These are phyloP conservation scores for Isoetes engelmannii DNA, from an alignment of 83 land plant species.

Conservation along the genomic window DNA sequence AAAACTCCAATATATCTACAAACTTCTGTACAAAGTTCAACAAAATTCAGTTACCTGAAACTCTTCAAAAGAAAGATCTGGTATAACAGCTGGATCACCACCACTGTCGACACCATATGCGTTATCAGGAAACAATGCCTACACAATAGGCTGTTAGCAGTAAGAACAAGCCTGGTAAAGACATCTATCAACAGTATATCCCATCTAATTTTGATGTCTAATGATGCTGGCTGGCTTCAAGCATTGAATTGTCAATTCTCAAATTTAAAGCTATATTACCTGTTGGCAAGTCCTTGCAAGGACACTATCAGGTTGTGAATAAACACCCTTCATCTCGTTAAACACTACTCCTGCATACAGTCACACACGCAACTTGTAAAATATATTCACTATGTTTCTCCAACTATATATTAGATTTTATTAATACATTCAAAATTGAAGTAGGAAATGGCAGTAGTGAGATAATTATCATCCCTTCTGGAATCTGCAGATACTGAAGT, in stretches of 20 bases:
- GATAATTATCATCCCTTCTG: too few relatives aligned
- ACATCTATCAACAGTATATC: too few relatives aligned
- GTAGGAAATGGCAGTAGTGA: neutral
- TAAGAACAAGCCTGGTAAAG: too few relatives aligned
- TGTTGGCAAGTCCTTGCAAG: constrained; percentile 72
- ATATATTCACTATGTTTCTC: neutral
- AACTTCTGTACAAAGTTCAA: neutral
- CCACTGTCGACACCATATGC: constrained; percentile 99
- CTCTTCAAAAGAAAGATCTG: constrained; percentile 85
- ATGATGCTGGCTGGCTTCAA: too few relatives aligned
- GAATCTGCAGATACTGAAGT: too few relatives aligned
- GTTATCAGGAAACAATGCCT: constrained; percentile 93
- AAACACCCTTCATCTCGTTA: constrained; percentile 99
- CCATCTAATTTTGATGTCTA: too few relatives aligned
- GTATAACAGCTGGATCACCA: constrained; percentile 93
- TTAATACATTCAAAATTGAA: neutral
- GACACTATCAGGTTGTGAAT: constrained; percentile 94
- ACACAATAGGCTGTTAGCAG: constrained; percentile 4
- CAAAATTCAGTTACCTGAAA: constrained; percentile 55
- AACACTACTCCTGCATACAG: constrained; percentile 79
- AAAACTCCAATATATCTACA: neutral
- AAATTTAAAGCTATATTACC: constrained; percentile 20
- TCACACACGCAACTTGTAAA: neutral
- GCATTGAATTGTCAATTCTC: too few relatives aligned
- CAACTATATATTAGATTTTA: neutral